Percentiles rank a stretch among this genome's conserved stretches.
phyloP scores from a whole-genome alignment of 2,329 filamentous ascomycete genomes.

The Neofusicoccum sp. region DNA sequence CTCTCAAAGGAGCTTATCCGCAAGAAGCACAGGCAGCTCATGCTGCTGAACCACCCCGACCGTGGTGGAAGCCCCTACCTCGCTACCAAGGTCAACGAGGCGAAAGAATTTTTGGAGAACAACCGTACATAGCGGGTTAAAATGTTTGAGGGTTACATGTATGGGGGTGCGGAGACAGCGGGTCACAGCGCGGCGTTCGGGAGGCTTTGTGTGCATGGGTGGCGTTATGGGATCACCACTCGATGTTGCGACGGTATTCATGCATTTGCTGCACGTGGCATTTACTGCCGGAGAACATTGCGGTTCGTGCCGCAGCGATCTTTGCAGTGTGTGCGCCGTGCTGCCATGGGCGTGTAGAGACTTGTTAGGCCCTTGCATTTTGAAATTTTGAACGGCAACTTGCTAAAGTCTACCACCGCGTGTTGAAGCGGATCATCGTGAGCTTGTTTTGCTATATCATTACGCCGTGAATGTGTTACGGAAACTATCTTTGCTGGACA shows the following conservation, averaged over 20 bases:
- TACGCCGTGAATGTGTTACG: too few relatives aligned
- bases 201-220: slow-evolving; percentile 15
- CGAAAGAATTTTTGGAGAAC: slow-evolving; percentile 94
- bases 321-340: not conserved
- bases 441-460: not conserved
- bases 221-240: slow-evolving; percentile 21
- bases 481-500: too few relatives aligned
- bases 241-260: slow-evolving; percentile 7
- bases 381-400: not conserved
- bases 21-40: slow-evolving; percentile 91
- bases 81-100: slow-evolving; percentile 97
- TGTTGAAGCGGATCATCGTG: too few relatives aligned
- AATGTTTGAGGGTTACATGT: not conserved
- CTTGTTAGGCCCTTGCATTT: not conserved
- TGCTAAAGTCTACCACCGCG: too few relatives aligned
- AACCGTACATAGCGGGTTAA: not conserved
- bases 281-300: not conserved
- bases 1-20: slow-evolving; percentile 90
- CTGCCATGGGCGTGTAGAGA: not conserved
- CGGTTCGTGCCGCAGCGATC: not conserved
- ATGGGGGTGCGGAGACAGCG: slow-evolving; percentile 2
- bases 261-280: not conserved
- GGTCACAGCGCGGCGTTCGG: slow-evolving; percentile 22
- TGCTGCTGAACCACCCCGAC: slow-evolving; percentile 98
- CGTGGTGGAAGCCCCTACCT: slow-evolving; percentile 94